Evolutionary conservation across 2,329 filamentous ascomycete genomes (phyloP).

Genomic region (Calonectria montana): DNA sequence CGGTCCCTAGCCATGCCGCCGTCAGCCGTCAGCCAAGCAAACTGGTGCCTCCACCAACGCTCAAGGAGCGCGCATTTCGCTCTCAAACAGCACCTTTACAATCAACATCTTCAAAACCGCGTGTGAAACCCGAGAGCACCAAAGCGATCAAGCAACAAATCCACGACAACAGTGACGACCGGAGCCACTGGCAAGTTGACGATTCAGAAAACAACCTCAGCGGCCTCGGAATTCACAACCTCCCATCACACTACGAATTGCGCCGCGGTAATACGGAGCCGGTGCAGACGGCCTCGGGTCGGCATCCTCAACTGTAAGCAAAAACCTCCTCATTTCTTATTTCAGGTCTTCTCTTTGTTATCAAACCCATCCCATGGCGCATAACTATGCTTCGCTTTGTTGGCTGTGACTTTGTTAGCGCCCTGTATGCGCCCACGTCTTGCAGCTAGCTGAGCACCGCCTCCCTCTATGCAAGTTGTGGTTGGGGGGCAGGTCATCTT

Average conservation of each 20-base stretch:
- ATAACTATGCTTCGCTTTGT: background rate
- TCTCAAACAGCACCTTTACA: constrained; percentile 31
- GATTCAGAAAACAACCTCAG: constrained; percentile 44
- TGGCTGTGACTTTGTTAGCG: constrained; percentile 14
- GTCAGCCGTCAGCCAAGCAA: constrained; percentile 32
- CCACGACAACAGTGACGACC: constrained; percentile 24
- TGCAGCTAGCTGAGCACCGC: background rate
- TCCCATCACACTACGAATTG: constrained; percentile 45
- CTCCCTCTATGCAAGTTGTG: background rate
- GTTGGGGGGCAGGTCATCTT: background rate
- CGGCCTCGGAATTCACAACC: constrained; percentile 44
- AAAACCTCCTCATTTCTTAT: constrained; percentile 19
- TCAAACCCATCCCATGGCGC: background rate
- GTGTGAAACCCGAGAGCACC: constrained; percentile 25
- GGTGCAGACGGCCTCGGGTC: constrained; percentile 29
- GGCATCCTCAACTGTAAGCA: constrained; percentile 45
- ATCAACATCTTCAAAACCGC: constrained; percentile 29
- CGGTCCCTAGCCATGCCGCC: constrained; percentile 5
- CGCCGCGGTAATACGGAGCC: constrained; percentile 48
- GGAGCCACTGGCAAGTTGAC: constrained; percentile 32
- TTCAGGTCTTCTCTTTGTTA: constrained; percentile 6
- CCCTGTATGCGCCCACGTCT: background rate
- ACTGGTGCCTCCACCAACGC: constrained; percentile 38
- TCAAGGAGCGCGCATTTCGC: constrained; percentile 43
- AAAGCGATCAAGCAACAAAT: constrained; percentile 18